Conservation (phyloP, 2,329 filamentous ascomycete species). For the Penicillium hordei region DNA sequence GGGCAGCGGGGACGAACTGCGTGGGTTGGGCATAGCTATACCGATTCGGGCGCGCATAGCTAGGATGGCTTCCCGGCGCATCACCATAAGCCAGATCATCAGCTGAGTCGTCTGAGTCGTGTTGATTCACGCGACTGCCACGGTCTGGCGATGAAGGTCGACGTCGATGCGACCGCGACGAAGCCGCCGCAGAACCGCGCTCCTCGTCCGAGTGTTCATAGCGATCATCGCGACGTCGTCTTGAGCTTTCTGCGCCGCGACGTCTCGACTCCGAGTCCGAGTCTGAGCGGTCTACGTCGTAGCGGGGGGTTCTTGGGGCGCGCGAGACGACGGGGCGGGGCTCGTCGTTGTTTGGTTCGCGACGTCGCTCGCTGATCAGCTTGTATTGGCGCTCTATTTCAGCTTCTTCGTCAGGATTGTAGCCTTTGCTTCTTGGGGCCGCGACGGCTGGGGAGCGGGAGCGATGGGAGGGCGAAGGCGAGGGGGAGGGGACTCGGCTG, state of each 20-base stretch:
- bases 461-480: constrained; percentile 24
- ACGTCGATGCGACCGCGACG: constrained; percentile 21
- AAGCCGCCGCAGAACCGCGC: constrained; percentile 13
- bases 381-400: constrained; percentile 27
- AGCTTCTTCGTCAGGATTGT: constrained; percentile 21
- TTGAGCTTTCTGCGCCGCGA: constrained; percentile 8
- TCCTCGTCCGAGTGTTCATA: constrained; percentile 30
- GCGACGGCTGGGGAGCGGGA: constrained; percentile 27
- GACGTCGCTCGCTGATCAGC: constrained; percentile 15
- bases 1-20: constrained; percentile 18
- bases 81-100: constrained; percentile 44
- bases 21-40: constrained; percentile 36
- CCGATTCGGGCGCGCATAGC: constrained; percentile 34
- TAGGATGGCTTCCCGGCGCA: constrained; percentile 30
- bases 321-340: constrained; percentile 9
- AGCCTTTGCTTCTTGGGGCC: constrained; percentile 11
- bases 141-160: constrained; percentile 23
- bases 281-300: constrained; percentile 25
- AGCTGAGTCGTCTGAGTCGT: constrained; percentile 30
- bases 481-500: constrained; percentile 34
- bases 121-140: constrained; percentile 15
- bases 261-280: constrained; percentile 21
- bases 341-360: constrained; percentile 1
- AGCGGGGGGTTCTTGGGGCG: constrained; percentile 22
- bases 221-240: constrained; percentile 22